Percentiles rank a stretch among this genome's conserved stretches.
phyloP scores from a whole-genome alignment of 306 rosid genomes.

The Benincasa hispida region DNA sequence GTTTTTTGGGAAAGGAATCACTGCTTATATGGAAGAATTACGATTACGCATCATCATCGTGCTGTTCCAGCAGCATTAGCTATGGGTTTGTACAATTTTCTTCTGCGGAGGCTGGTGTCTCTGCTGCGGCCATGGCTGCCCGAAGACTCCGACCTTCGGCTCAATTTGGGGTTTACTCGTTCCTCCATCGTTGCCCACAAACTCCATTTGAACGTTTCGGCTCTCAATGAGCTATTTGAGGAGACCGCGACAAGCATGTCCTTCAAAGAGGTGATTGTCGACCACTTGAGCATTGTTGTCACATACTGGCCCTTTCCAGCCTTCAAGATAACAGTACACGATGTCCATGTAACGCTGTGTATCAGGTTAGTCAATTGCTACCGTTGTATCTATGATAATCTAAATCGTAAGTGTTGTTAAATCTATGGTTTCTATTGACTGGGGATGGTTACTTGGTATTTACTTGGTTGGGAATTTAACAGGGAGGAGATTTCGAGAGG shows the following conservation, averaged over 20 bases:
- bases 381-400: neutral
- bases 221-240: slow-evolving; percentile 45
- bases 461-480: slow-evolving; percentile 34
- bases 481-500: slow-evolving; percentile 20
- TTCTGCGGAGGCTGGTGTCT: slow-evolving; percentile 48
- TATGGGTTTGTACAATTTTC: slow-evolving; percentile 36
- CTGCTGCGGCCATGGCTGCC: slow-evolving; percentile 70
- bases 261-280: slow-evolving; percentile 42
- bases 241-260: slow-evolving; percentile 24
- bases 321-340: slow-evolving; percentile 41
- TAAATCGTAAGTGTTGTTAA: neutral
- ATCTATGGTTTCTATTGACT: neutral
- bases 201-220: slow-evolving; percentile 39
- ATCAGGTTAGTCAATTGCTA: slow-evolving; percentile 28
- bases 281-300: slow-evolving; percentile 39
- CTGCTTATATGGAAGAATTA: neutral
- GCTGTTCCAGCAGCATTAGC: neutral
- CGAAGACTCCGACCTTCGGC: slow-evolving; percentile 45
- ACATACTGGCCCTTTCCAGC: slow-evolving; percentile 63
- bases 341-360: slow-evolving; percentile 35
- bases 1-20: neutral
- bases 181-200: slow-evolving; percentile 37
- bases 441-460: slow-evolving; percentile 6
- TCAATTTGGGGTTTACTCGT: slow-evolving; percentile 43
- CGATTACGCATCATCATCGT: neutral